phyloP scores from a whole-genome alignment of 2,329 filamentous ascomycete genomes.

The Diaporthe longicolla region DNA sequence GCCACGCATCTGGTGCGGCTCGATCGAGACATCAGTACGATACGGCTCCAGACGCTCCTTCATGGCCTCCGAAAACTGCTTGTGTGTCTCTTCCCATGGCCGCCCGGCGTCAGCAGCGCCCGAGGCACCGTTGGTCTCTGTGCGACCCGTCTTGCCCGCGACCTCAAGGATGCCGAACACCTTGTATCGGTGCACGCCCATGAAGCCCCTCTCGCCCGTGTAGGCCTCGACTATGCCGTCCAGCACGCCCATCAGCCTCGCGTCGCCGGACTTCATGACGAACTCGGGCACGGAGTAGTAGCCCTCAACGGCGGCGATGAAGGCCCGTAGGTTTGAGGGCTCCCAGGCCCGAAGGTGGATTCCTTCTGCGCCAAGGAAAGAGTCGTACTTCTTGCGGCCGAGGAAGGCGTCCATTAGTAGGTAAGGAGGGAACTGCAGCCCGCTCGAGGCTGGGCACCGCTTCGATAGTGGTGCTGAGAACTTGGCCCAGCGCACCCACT shows the following conservation, averaged over 20 bases:
- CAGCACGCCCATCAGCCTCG: constrained; percentile 64
- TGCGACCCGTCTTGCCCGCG: constrained; percentile 66
- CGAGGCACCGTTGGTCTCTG: constrained; percentile 66
- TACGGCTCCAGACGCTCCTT: constrained; percentile 67
- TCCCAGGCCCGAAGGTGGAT: constrained; percentile 68
- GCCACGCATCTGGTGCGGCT: constrained; percentile 68
- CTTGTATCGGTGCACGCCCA: constrained; percentile 70
- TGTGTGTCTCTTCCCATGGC: constrained; percentile 66
- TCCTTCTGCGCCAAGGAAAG: constrained; percentile 66
- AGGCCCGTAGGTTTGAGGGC: constrained; percentile 67
- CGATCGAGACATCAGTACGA: constrained; percentile 60
- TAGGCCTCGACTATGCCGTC: constrained; percentile 70
- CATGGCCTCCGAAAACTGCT: constrained; percentile 67
- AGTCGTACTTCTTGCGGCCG: constrained; percentile 64
- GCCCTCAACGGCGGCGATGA: constrained; percentile 68
- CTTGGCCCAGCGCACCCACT: constrained; percentile 66
- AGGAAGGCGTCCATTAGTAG: constrained; percentile 70
- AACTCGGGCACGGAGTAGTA: constrained; percentile 68
- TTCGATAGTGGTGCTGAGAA: constrained; percentile 66
- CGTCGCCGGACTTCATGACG: constrained; percentile 64
- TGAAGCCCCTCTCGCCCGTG: constrained; percentile 68
- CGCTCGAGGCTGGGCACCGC: constrained; percentile 64
- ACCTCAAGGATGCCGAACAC: constrained; percentile 70
- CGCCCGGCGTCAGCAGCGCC: constrained; percentile 58
- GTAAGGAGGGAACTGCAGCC: constrained; percentile 66